Evolutionary conservation across 2,329 filamentous ascomycete genomes (phyloP), one percentile per base, ranked within the genome.

Genomic region (Diplodia corticola): DNA sequence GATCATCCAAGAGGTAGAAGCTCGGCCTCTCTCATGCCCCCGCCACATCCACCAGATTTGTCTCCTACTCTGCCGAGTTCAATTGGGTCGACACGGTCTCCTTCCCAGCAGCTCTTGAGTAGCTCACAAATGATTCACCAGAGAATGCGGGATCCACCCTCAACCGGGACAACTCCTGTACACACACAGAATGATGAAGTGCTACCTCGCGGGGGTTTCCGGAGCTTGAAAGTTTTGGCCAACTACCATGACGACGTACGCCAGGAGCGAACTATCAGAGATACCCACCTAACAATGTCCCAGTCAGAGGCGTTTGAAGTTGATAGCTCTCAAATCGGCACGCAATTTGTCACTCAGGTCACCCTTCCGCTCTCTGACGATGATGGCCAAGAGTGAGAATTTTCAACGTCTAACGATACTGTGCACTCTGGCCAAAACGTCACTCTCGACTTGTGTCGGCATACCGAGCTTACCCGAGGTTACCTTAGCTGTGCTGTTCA

Each of bases 281-380:
- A 61, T 12, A 61, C 57, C 1, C 57, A 50, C 17, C n/a, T 61
- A n/a, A 48, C 55, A 5, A 2, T 61, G 2, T 61, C 57, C 5
- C 57, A 61, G 17, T 61, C 57, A 7, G 44, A n/a, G 22, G 44
- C n/a, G 4, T 7, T 46, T 15, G 6, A 57, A 0, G 10, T 24
- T 1, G 12, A 55, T 2, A 24, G 5, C 53, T 26, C 13, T 7
- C 53, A 44, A 35, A 44, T 57, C 13, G 53, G 28, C 30, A 20
- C 17, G 7, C 28, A 57, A 24, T 2, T 40, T 2, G 2, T 5
- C 6, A 20, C 40, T 12, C 9, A 10, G 17, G 20, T 15, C 6
- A 20, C 17, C 6, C 26, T 20, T 13, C 51, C 10, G 4, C 3
- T 22, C 12, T 57, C 20, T 10, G 53, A 22, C n/a, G 15, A 40